These are phyloP conservation scores for Cornus controversa DNA, from an alignment of 148 eudicot genomes.

Conservation along the genomic window DNA sequence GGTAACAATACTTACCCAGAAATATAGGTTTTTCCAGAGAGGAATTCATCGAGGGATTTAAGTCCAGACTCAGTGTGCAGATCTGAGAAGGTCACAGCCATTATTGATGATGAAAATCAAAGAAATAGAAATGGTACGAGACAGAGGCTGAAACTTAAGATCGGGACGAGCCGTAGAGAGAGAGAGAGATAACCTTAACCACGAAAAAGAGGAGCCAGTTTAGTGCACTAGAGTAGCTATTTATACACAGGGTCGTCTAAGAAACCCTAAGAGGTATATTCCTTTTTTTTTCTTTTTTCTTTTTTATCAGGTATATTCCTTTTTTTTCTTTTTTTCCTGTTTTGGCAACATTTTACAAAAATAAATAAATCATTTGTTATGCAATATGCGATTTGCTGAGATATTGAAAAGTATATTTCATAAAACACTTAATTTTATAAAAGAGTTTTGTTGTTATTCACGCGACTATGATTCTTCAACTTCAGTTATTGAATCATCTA, in stretches of 20 bases:
- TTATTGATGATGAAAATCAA: slow-evolving; percentile 6
- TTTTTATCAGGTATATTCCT: too few relatives aligned
- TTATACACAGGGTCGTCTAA: neutral
- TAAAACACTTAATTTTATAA: too few relatives aligned
- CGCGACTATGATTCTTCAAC: too few relatives aligned
- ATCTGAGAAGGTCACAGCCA: slow-evolving; percentile 75
- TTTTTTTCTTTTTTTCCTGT: neutral
- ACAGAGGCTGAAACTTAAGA: too few relatives aligned
- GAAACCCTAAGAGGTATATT: neutral
- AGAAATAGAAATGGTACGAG: neutral
- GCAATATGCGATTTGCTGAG: too few relatives aligned
- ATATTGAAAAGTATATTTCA: too few relatives aligned
- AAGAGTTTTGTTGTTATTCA: too few relatives aligned
- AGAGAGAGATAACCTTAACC: neutral
- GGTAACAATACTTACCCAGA: slow-evolving; percentile 49
- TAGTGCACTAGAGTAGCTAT: neutral
- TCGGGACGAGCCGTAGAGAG: neutral
- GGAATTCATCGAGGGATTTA: slow-evolving; percentile 59
- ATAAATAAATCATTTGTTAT: too few relatives aligned
- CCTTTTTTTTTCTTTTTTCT: neutral
- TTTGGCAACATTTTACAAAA: too few relatives aligned
- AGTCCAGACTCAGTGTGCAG: slow-evolving; percentile 81
- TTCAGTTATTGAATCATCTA: too few relatives aligned
- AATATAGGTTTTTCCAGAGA: slow-evolving; percentile 65
- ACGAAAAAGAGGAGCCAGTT: neutral